A percentile compares a stretch with the other conserved stretches of the same genome.
Evolutionary conservation across 495 filamentous ascomycete genomes (phyloP).

Genomic region (Aspergillus saccharolyticus): DNA sequence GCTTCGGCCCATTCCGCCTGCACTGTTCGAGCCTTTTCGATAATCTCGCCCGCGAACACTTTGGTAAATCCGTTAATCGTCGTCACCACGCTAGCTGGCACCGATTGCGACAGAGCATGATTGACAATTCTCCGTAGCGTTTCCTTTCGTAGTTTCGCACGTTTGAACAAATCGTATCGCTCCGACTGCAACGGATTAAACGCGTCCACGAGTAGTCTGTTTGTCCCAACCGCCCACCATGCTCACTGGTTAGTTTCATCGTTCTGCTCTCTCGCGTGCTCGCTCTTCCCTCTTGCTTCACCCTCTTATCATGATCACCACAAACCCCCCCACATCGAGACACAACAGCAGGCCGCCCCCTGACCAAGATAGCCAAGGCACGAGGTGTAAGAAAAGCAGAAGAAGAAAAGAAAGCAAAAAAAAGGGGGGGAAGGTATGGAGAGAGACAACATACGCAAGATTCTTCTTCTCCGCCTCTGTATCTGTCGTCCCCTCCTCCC

Average conservation of each 20-base stretch:
- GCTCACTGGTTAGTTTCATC: not conserved
- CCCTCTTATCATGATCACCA: not conserved
- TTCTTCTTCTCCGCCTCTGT: conserved; percentile 68
- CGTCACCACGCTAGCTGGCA: conserved; percentile 69
- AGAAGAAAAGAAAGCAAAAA: conserved; percentile 3
- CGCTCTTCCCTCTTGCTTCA: not conserved
- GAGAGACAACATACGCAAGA: conserved; percentile 53
- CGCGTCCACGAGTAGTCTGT: conserved; percentile 60
- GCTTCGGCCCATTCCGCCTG: conserved; percentile 71
- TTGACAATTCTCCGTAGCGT: conserved; percentile 70
- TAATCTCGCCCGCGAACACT: conserved; percentile 75
- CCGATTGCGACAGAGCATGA: conserved; percentile 83
- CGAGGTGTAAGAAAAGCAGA: not conserved
- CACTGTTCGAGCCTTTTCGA: conserved; percentile 73
- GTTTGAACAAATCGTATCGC: conserved; percentile 70
- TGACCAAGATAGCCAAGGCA: no score
- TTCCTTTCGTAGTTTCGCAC: conserved; percentile 61
- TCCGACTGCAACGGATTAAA: conserved; percentile 63
- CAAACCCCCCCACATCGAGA: not conserved
- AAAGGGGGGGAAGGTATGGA: not conserved
- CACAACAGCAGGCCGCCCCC: not conserved
- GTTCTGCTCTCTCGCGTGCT: not conserved
- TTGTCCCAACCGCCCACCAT: conserved; percentile 5
- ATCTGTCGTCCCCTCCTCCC: conserved; percentile 55
- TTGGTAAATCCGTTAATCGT: conserved; percentile 79